A percentile compares a stretch with the other conserved stretches of the same genome.
Evolutionary conservation across 768 basidiomycete genomes (phyloP).

Genomic region (Scleroderma bovista): DNA sequence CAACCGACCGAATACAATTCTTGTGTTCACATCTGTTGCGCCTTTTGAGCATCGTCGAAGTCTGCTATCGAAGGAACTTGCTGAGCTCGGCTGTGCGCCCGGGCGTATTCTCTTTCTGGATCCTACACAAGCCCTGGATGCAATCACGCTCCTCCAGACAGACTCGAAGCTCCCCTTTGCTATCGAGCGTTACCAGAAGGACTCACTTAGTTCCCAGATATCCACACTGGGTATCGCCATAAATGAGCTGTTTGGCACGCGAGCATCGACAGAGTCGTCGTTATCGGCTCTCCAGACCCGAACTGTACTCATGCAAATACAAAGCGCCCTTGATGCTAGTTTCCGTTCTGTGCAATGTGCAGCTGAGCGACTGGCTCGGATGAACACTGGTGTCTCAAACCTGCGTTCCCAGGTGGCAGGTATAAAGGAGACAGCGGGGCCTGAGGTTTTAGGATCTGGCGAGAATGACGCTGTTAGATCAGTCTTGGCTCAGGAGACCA

Average conservation of each 20-base stretch:
- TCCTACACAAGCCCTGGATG: conserved; percentile 52
- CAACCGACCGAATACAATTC: conserved; percentile 37
- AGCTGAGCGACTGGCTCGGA: conserved; percentile 30
- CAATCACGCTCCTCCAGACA: conserved; percentile 43
- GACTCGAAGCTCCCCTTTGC: conserved; percentile 41
- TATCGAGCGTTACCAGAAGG: conserved; percentile 62
- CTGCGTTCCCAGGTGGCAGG: conserved; percentile 37
- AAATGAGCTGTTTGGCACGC: conserved; percentile 11
- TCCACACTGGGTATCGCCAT: conserved; percentile 43
- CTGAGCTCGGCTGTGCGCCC: conserved; percentile 20
- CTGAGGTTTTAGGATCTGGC: conserved; percentile 32
- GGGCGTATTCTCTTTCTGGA: conserved; percentile 45
- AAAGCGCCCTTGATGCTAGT: conserved; percentile 36
- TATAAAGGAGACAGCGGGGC: conserved; percentile 29
- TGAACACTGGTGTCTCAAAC: conserved; percentile 30
- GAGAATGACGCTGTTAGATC: conserved; percentile 16
- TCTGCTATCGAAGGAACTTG: conserved; percentile 17
- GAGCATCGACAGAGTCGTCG: conserved; percentile 2
- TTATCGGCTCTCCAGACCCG: conserved; percentile 28
- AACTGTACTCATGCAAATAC: conserved; percentile 35
- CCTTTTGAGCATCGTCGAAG: conserved; percentile 9
- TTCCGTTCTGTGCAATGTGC: conserved; percentile 24
- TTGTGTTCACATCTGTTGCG: conserved; percentile 35
- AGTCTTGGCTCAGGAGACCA: conserved; percentile 25
- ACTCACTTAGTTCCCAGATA: conserved; percentile 54